These are phyloP conservation scores for Phytophthora pistaciae DNA, from an alignment of 352 stramenopile genomes.

Conservation along the genomic window DNA sequence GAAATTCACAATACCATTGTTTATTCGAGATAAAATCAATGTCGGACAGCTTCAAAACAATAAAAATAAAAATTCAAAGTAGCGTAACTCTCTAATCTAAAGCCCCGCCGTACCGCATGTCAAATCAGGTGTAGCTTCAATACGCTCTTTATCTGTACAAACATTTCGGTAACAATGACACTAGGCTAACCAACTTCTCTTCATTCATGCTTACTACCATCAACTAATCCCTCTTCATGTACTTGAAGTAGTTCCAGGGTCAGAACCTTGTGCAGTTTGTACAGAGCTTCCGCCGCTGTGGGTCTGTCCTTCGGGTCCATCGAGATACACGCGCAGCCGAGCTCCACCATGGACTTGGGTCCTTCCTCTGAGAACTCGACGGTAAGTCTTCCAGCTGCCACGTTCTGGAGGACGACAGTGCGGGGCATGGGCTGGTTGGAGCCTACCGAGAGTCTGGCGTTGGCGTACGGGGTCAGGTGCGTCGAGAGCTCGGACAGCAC, in stretches of 20 bases:
- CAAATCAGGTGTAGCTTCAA: too few relatives aligned
- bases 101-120: too few relatives aligned
- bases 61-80: too few relatives aligned
- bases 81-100: too few relatives aligned
- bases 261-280: slow-evolving; percentile 33
- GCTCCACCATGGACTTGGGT: slow-evolving; percentile 20
- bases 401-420: slow-evolving; percentile 46
- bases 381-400: slow-evolving; percentile 37
- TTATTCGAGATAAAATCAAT: too few relatives aligned
- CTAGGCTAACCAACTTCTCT: not conserved
- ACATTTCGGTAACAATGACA: too few relatives aligned
- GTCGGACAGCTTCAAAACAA: too few relatives aligned
- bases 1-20: too few relatives aligned
- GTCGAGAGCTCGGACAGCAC: slow-evolving; percentile 25
- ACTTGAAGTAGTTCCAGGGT: slow-evolving; percentile 11
- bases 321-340: slow-evolving; percentile 29
- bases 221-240: slow-evolving; percentile 1
- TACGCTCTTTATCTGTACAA: too few relatives aligned
- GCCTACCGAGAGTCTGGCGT: slow-evolving; percentile 1
- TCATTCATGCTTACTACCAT: not conserved
- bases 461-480: slow-evolving; percentile 8
- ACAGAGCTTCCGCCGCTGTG: slow-evolving; percentile 37
- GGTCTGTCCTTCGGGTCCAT: slow-evolving; percentile 36
- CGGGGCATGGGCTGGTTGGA: slow-evolving; percentile 19
- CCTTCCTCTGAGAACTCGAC: slow-evolving; percentile 31